Conservation (phyloP, 192 early-diverging fungal species). For the Coemansia biformis region DNA sequence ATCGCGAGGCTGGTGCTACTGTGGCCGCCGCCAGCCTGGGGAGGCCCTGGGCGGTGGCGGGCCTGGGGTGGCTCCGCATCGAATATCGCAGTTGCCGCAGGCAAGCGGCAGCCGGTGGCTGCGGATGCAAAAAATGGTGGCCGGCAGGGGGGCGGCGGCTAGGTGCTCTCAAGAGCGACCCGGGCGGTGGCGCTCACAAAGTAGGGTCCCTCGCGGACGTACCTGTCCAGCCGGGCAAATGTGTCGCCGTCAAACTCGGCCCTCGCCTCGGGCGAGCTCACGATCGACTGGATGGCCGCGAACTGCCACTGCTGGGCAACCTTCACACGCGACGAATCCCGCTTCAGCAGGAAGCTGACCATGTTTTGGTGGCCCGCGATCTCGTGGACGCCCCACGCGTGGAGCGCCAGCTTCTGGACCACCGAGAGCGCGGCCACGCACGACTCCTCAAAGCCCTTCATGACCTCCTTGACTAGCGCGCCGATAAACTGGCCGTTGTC, state of each 20-base stretch:
- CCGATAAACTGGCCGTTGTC: slow-evolving; percentile 30
- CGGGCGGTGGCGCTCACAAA: slow-evolving; percentile 24
- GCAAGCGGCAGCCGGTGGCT: too few species aligned
- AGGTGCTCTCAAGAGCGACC: slow-evolving; percentile 27
- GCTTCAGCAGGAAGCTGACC: slow-evolving; percentile 36
- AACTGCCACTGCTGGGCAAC: slow-evolving; percentile 48
- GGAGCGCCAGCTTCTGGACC: slow-evolving; percentile 35
- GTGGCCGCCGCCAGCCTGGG: too few species aligned
- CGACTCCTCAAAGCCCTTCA: slow-evolving; percentile 49
- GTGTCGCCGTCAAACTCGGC: slow-evolving; percentile 29
- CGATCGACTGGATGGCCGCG: slow-evolving; percentile 29
- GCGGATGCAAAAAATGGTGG: not conserved
- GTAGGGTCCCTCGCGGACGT: slow-evolving; percentile 41
- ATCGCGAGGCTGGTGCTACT: too few species aligned
- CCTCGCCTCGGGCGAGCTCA: slow-evolving; percentile 19
- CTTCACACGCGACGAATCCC: slow-evolving; percentile 34
- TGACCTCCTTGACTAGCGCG: slow-evolving; percentile 40
- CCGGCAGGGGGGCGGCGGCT: too few species aligned
- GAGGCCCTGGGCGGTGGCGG: too few species aligned
- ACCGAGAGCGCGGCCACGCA: slow-evolving; percentile 37
- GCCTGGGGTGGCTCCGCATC: too few species aligned
- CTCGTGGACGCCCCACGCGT: slow-evolving; percentile 46
- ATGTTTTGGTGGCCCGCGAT: slow-evolving; percentile 39
- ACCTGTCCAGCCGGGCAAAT: slow-evolving; percentile 18
- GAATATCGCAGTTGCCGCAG: too few species aligned